These are phyloP conservation scores for Dovyalis caffra DNA, from an alignment of 345 rosid species.

Conservation along the genomic window DNA sequence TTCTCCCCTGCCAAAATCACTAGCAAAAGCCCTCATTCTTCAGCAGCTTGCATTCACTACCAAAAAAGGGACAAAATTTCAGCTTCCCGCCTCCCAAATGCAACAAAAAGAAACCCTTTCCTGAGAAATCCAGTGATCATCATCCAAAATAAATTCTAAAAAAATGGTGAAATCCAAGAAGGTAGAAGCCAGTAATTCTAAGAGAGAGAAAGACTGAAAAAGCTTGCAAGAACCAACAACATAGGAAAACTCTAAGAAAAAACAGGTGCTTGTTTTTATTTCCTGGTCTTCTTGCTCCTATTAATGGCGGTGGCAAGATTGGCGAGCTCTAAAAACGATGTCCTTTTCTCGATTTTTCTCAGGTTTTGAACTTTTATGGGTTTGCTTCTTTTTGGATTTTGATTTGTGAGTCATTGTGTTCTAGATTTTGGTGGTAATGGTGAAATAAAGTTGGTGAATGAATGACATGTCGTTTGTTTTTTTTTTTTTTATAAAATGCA, in stretches of 20 bases:
- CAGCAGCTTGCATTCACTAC: no score
- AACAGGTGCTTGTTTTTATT: conserved; percentile 69
- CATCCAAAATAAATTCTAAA: no score
- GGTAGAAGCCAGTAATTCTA: neutral
- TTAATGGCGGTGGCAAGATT: conserved; percentile 63
- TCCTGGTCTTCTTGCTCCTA: conserved; percentile 67
- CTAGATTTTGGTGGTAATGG: no score
- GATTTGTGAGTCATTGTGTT: neutral
- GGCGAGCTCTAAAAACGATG: conserved; percentile 72
- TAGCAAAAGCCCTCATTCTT: no score
- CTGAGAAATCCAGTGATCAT: no score
- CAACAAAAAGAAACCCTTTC: no score
- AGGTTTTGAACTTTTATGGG: conserved; percentile 28
- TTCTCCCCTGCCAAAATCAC: no score
- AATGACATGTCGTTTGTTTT: no score
- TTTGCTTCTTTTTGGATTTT: neutral
- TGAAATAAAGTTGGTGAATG: no score
- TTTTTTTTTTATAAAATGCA: no score
- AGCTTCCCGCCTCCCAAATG: no score
- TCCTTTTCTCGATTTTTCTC: conserved; percentile 73
- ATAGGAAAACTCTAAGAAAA: conserved; percentile 73
- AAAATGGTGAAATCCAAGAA: conserved; percentile 29
- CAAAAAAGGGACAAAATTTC: no score
- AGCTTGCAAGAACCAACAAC: conserved; percentile 43
- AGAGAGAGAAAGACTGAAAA: conserved; percentile 51